phyloP scores from a whole-genome alignment of 1,139 yeast species.

The Lodderomyces elongisporus region DNA sequence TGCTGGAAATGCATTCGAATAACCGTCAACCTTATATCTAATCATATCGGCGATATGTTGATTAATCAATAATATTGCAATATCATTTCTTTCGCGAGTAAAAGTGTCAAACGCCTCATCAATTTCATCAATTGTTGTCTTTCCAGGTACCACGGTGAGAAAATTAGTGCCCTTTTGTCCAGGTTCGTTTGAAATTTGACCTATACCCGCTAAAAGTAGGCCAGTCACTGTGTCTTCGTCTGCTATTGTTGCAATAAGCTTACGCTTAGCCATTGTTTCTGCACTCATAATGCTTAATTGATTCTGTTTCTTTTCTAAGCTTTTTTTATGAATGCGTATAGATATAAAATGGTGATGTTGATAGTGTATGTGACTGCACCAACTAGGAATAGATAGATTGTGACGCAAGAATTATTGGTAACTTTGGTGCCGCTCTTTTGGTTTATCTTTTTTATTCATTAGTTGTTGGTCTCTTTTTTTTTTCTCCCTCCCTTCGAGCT shows the following conservation, averaged over 20 bases:
- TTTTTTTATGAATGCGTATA: no score
- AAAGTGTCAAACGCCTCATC: slow-evolving; percentile 71
- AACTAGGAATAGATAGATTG: no score
- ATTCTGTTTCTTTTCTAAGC: slow-evolving; percentile 3
- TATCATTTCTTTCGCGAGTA: slow-evolving; percentile 75
- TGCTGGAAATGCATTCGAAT: slow-evolving; percentile 92
- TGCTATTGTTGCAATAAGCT: slow-evolving; percentile 86
- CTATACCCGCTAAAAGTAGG: slow-evolving; percentile 89
- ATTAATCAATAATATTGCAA: slow-evolving; percentile 87
- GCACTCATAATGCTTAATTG: slow-evolving; percentile 18
- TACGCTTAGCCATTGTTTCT: slow-evolving; percentile 58
- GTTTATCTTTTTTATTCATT: no score
- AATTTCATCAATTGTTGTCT: slow-evolving; percentile 72
- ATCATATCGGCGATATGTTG: slow-evolving; percentile 94
- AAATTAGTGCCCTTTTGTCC: slow-evolving; percentile 80
- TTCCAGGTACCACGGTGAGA: slow-evolving; percentile 70
- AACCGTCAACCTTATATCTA: slow-evolving; percentile 75
- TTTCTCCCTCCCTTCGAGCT: no score
- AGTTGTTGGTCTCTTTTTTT: no score
- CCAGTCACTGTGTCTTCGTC: slow-evolving; percentile 98
- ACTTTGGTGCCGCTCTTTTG: no score
- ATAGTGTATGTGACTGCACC: no score
- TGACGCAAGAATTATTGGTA: no score
- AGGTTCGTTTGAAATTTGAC: slow-evolving; percentile 66
- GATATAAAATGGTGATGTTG: no score